Evolutionary conservation across 257 asterid genomes (phyloP), one percentile per base, ranked within the genome.

Genomic region (Plectranthus barbatus): DNA sequence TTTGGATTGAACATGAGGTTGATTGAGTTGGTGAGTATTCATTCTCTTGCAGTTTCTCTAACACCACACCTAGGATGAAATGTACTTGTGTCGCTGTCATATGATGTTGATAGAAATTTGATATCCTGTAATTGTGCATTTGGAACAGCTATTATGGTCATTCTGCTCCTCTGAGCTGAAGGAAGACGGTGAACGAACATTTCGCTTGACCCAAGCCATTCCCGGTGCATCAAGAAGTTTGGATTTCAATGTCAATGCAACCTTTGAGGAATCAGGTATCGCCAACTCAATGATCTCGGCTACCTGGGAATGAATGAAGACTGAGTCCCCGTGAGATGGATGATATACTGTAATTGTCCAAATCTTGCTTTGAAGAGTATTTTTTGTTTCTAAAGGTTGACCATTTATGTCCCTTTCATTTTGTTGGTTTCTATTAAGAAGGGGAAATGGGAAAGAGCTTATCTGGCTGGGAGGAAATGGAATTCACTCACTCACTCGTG

Each of bases 271-370:
- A 23, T 83, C 93, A 0, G 96, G 95, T 50, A 83, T 90, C 61
- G 95, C 88, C 83, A 90, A 90, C 79, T 80, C 95, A 1, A 90
- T 90, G 90, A 61, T 90, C 64, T 87, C 93, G 0, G 80, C 87
- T 45, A 74, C 93, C 5, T 90, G 97, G 97, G 90, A 77, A 50
- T 85, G 86, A 82, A 12, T 85, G 86, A 82, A 12, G 29, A 15
- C 31, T n/a, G 48, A 13, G 24, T 1, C 31, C 36, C 7, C 40
- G 29, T 20, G 37, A 24, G 47, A 41, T 40, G 40, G 7, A 14
- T n/a, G n/a, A n/a, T 13, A 33, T 46, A 6, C 5, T 33, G 13
- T 62, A 51, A 24, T 26, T 9, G 48, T 8, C 18, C 39, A 9
- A 52, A 65, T 15, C 62, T 45, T 69, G 81, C 63, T 57, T 71